phyloP scores from a whole-genome alignment of 768 basidiomycete genomes.

The Tricholoma saponaceum region DNA sequence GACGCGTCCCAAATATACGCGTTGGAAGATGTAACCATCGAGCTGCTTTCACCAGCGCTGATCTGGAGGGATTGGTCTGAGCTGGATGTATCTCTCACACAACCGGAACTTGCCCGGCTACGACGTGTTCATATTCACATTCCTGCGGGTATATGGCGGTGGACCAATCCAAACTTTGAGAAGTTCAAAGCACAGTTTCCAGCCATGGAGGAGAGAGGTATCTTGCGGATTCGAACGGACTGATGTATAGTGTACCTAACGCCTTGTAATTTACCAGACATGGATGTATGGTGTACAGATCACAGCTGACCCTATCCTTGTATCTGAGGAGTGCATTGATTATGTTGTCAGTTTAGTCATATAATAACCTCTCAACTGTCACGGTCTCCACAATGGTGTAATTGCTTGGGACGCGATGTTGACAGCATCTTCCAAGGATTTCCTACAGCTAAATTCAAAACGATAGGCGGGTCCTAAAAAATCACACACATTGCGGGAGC shows the following conservation, averaged over 20 bases:
- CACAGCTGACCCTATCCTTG: too few relatives aligned
- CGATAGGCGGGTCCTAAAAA: too few relatives aligned
- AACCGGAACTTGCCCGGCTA: background rate
- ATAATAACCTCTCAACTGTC: too few relatives aligned
- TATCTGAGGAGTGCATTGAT: too few relatives aligned
- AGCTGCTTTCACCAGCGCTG: background rate
- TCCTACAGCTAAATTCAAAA: too few relatives aligned
- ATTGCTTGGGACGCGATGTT: too few relatives aligned
- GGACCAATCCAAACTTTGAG: conserved; percentile 1
- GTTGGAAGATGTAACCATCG: background rate
- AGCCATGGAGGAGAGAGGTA: background rate
- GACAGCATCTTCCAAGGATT: too few relatives aligned
- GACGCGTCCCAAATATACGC: background rate
- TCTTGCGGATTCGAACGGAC: background rate
- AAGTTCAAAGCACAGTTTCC: background rate
- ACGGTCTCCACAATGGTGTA: too few relatives aligned
- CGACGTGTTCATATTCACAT: background rate
- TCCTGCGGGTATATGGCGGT: background rate
- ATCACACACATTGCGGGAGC: too few relatives aligned
- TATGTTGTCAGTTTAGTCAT: background rate
- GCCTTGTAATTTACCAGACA: background rate
- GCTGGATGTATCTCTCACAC: background rate
- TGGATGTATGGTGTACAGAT: background rate
- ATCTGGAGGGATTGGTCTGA: conserved; percentile 1
- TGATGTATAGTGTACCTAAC: background rate